phyloP scores from a whole-genome alignment of 202 grass and related monocot species.

The Setaria italica region DNA sequence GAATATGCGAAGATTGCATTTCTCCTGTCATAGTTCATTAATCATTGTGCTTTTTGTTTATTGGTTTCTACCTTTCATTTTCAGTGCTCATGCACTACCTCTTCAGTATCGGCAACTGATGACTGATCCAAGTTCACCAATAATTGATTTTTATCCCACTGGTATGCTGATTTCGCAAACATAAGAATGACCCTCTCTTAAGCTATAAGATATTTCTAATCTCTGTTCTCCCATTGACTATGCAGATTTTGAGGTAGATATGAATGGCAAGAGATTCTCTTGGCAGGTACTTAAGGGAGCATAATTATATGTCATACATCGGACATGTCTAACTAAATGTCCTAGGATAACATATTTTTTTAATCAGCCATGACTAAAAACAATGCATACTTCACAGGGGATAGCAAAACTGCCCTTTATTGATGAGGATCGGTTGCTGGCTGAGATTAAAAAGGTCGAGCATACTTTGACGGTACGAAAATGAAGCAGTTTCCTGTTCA shows the following conservation, averaged over 20 bases:
- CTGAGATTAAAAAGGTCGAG: slow-evolving; percentile 94
- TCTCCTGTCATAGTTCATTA: slow-evolving; percentile 48
- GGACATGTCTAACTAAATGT: neutral
- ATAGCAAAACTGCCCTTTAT: slow-evolving; percentile 99
- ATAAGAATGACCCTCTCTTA: slow-evolving; percentile 12
- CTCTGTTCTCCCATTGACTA: slow-evolving; percentile 12
- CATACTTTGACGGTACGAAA: slow-evolving; percentile 85
- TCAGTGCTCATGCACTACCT: slow-evolving; percentile 93
- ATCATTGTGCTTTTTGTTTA: neutral
- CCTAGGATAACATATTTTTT: neutral
- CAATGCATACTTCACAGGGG: slow-evolving; percentile 61
- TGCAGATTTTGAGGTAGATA: slow-evolving; percentile 99
- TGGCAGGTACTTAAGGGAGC: slow-evolving; percentile 76
- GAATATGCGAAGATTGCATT: slow-evolving; percentile 33
- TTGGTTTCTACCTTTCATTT: slow-evolving; percentile 42
- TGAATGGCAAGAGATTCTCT: slow-evolving; percentile 96
- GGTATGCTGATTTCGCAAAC: slow-evolving; percentile 64
- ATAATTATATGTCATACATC: slow-evolving; percentile 34
- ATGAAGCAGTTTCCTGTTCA: slow-evolving; percentile 13
- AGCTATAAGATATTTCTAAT: slow-evolving; percentile 26
- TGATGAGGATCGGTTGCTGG: slow-evolving; percentile 82
- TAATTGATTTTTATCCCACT: slow-evolving; percentile 95
- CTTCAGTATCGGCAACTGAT: slow-evolving; percentile 82
- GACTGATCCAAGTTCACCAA: slow-evolving; percentile 75
- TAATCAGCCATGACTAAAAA: slow-evolving; percentile 36